Evolutionary conservation across 805 yeast genomes (phyloP).

Genomic region (Naumovozyma castellii): DNA sequence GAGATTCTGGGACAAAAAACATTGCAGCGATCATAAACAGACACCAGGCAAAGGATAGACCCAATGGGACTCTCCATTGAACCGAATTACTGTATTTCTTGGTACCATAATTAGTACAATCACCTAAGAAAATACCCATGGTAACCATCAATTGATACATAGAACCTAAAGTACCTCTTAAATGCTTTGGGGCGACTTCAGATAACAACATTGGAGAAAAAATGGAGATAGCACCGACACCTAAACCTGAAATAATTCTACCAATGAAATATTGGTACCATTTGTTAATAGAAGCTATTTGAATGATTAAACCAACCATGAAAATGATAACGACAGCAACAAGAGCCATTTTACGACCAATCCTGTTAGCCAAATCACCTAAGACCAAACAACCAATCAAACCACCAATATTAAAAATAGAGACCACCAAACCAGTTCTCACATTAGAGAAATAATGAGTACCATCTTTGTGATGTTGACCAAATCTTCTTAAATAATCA

Average conservation of each 20-base stretch:
- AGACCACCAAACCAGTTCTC: slow-evolving; percentile 47
- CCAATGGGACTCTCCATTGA: slow-evolving; percentile 70
- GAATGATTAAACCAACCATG: slow-evolving; percentile 58
- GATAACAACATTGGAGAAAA: slow-evolving; percentile 65
- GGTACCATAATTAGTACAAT: slow-evolving; percentile 65
- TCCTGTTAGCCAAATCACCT: slow-evolving; percentile 50
- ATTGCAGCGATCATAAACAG: slow-evolving; percentile 30
- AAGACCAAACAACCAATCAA: slow-evolving; percentile 61
- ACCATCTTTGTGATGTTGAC: slow-evolving; percentile 37
- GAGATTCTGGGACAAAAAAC: slow-evolving; percentile 61
- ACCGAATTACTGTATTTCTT: slow-evolving; percentile 51
- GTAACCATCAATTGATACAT: slow-evolving; percentile 64
- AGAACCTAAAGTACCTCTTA: slow-evolving; percentile 64
- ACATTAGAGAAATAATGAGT: slow-evolving; percentile 39
- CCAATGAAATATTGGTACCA: slow-evolving; percentile 72
- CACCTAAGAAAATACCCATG: slow-evolving; percentile 65
- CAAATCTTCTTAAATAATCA: slow-evolving; percentile 50
- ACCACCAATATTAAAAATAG: slow-evolving; percentile 65
- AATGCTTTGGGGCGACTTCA: slow-evolving; percentile 59
- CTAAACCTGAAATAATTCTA: slow-evolving; percentile 58
- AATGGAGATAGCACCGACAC: slow-evolving; percentile 72
- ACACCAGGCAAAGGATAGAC: slow-evolving; percentile 43
- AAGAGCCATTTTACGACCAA: slow-evolving; percentile 58
- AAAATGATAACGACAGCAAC: slow-evolving; percentile 53
- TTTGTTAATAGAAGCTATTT: slow-evolving; percentile 41